Base-by-base conservation (phyloP, 495 filamentous ascomycete species). In the Glonium stellatum region DNA sequence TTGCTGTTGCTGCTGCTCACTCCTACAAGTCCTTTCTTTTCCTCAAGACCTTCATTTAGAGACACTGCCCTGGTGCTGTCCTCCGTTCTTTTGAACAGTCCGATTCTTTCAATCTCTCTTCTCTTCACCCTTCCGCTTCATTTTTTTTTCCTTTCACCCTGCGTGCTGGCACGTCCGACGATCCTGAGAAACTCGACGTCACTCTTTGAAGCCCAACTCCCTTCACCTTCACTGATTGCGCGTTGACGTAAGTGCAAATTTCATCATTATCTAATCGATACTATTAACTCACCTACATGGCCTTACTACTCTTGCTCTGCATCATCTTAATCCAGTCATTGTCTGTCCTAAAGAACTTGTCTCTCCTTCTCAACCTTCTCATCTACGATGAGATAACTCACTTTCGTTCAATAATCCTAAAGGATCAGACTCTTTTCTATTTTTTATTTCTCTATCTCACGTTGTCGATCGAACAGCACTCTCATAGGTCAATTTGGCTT, bases 1-100 rank as follows among this genome's bases (percentile, higher is more conserved):
- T 6, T 42, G 42, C 58, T 53, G 39, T 18, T 31, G 27, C 11
- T 15, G 54, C 35, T 49, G 37, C 52, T 25, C 34, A 36, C n/a
- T 46, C 53, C 39, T 11, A 13, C 39, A 51, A 15, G 63, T 61
- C 53, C 49, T 62, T 54, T 51, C 48, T 44, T 47, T 36, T 35
- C 23, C 44, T 51, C 13, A 4, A 44, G 39, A 51, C 48, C 23
- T 31, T 51, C 48, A 15, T 51, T 51, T 51, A 51, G 21, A 51
- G 48, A 51, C 48, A 51, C 9, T 31, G 48, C 48, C 48, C 48
- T 51, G 1, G 48, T 31, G 21, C 48, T 51, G 48, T 51, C 48
- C 31, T 51, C 48, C 48, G 5, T 51, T 51, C 48, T 18, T 51
- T 51, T 31, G 10, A 23, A 18, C 21, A 25, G 12, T 27, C 21